Conservation (phyloP, 495 filamentous ascomycete species). For the Darksidea phi region DNA sequence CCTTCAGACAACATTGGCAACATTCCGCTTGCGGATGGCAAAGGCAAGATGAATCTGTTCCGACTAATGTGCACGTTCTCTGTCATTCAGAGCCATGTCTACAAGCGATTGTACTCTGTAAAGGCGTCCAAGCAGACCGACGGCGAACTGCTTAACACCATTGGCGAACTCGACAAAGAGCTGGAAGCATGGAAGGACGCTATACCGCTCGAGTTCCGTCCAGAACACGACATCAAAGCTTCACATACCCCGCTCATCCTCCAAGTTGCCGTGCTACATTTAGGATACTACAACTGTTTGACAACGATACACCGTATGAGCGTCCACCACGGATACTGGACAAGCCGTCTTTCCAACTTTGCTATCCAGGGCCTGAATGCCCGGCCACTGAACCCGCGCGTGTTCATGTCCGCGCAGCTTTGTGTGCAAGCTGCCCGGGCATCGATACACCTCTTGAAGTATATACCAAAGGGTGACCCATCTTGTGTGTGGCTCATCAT, state of each 20-base stretch:
- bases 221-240: conserved; percentile 90
- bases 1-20: conserved; percentile 90
- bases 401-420: conserved; percentile 89
- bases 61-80: conserved; percentile 86
- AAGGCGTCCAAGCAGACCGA: conserved; percentile 90
- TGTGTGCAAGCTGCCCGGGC: conserved; percentile 90
- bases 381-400: conserved; percentile 83
- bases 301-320: conserved; percentile 99
- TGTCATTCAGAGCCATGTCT: conserved; percentile 88
- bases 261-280: conserved; percentile 89
- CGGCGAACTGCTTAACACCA: conserved; percentile 90
- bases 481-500: conserved; percentile 96
- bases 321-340: conserved; percentile 98
- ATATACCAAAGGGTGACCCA: conserved; percentile 92
- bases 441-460: conserved; percentile 89
- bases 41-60: conserved; percentile 91
- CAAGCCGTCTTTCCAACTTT: conserved; percentile 88
- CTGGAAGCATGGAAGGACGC: conserved; percentile 95
- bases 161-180: conserved; percentile 90
- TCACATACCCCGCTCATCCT: conserved; percentile 85
- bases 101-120: conserved; percentile 89
- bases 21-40: conserved; percentile 85
- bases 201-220: conserved; percentile 90
- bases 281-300: conserved; percentile 95
- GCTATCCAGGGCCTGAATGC: conserved; percentile 92